Evolutionary conservation across 139 green algal genomes (phyloP).

Genomic region (Ostreobium quekettii): DNA sequence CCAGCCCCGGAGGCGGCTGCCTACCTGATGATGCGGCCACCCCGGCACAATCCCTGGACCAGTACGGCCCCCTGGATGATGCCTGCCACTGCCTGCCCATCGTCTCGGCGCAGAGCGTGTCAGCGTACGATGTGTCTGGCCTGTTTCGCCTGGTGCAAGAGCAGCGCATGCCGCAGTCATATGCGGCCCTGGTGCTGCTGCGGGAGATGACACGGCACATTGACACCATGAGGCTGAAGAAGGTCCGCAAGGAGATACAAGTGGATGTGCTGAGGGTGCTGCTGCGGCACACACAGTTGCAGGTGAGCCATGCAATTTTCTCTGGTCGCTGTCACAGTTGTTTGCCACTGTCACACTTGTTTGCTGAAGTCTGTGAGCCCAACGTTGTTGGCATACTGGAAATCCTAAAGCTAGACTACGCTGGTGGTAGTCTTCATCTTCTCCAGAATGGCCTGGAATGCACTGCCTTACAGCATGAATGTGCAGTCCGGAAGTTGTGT

Average conservation of each 20-base stretch:
- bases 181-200: conserved; percentile 17
- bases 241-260: conserved; percentile 16
- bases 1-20: not conserved
- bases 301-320: too few species aligned
- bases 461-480: too few species aligned
- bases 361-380: too few species aligned
- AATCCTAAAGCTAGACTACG: too few species aligned
- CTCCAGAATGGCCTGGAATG: too few species aligned
- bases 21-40: not conserved
- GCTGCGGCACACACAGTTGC: not conserved
- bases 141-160: conserved; percentile 8
- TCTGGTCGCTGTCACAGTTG: too few species aligned
- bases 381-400: too few species aligned
- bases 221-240: conserved; percentile 9
- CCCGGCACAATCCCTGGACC: not conserved
- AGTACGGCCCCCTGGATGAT: conserved; percentile 16
- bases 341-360: too few species aligned
- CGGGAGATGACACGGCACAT: conserved; percentile 21
- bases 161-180: conserved; percentile 6
- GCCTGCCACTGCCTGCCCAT: conserved; percentile 14
- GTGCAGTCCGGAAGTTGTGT: too few species aligned
- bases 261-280: conserved; percentile 8
- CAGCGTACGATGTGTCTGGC: conserved; percentile 13
- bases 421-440: too few species aligned
- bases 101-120: conserved; percentile 5